Base-by-base conservation (phyloP, 768 basidiomycete genomes). In the Suillus variegatus region DNA sequence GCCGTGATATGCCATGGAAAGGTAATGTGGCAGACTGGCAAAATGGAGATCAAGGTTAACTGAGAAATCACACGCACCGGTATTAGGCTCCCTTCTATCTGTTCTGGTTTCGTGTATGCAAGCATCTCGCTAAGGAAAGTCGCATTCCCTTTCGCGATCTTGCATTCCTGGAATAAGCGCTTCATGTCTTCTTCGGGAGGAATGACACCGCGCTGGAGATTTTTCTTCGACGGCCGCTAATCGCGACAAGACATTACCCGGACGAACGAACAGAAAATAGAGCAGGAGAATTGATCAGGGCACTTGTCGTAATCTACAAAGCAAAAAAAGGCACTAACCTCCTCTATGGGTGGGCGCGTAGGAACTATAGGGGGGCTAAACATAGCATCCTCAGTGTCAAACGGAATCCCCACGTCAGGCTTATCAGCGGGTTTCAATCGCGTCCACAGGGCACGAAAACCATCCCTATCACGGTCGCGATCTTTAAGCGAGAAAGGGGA, bases 131-230 rank as follows among this genome's bases (percentile, higher is more conserved):
- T 84, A 16, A 97, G 80, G 10, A 96, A 70, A 51, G 81, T 79
- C 0, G 95, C 94, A 70, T 94, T 94, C n/a, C 91, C 91, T 63
- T 85, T 84, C 3, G 90, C 94, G 46, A 94, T 87, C 66, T 86
- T 88, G 76, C 94, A 94, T 74, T 97, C 95, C 69, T 94, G 88
- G 70, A 93, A 87, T 58, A 97, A 76, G 18, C 92, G 83, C 14
- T 89, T 82, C 60, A 95, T 92, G 70, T 97, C 93, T 69, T 97
- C 94, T 47, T 95, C 93, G 22, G 79, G 85, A 0, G 94, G 88
- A 43, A 95, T 86, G 54, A 87, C 77, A 25, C 58, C 58, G 46
- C 77, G 79, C 60, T 75, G 61, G 41, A 60, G 25, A 28, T 18
- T 60, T 41, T 43, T 60, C 41, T 25, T 60, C 9, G 58, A 60